Base-by-base conservation (phyloP, 2,329 filamentous ascomycete species). In the Zalaria obscura region DNA sequence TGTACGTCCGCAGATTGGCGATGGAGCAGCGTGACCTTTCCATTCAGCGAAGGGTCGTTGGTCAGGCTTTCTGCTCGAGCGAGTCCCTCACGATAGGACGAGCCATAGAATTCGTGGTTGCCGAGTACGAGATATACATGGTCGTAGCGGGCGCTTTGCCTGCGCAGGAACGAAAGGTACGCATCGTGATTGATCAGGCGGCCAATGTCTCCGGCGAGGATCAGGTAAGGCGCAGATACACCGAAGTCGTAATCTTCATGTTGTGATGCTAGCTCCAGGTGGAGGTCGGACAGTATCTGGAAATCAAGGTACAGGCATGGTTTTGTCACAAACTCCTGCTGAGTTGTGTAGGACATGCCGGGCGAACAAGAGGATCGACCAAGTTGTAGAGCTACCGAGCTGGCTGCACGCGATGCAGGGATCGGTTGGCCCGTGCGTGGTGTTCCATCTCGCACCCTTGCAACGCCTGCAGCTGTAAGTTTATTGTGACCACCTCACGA, bases 91-190 rank as follows among this genome's bases (percentile, higher is more conserved):
- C 59, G 52, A 40, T 64, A 60, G 33, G 56, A 58, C 29, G 66
- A 54, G 27, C 62, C 62, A 48, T 70, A 72, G 50, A 73, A 73
- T 50, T 75, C 71, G 48, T 74, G 70, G 50, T 74, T 74, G 0
- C 69, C 72, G 2, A 73, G 59, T 0, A 73, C 60, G 1, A 72
- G 52, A 39, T 72, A 65, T 2, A 73, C 63, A 3, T 54, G 57
- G 5, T 65, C 52, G 47, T 64, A 73, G 3, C 58, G 56, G 11
- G 52, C 46, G n/a, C 58, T 60, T 42, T 69, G 68, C 3, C 48
- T 47, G 6, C 53, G 45, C 25, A 73, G 58, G 45, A 74, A 73
- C 4, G 44, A 44, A 3, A 63, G 56, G 50, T 70, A 71, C 2
- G 43, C 51, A 3, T 66, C 61, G 47, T 69, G 67, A 48, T 72